Conservation (phyloP, 352 stramenopile genomes). For the Globisporangium carolinianum region DNA sequence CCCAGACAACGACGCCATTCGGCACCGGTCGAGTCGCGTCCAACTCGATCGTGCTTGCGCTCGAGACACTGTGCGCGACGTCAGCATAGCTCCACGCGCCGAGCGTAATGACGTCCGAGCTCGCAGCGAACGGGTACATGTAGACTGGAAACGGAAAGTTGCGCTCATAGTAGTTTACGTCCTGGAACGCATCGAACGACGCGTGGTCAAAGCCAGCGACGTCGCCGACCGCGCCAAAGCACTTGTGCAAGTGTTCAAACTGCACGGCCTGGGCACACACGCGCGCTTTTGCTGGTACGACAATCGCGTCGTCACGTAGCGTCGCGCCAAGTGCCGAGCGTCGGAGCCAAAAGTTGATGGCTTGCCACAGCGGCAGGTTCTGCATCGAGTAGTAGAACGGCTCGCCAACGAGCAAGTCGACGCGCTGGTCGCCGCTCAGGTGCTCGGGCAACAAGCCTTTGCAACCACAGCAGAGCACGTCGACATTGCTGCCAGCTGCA, state of each 20-base stretch:
- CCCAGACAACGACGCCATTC: constrained; percentile 42
- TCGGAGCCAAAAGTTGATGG: constrained; percentile 80
- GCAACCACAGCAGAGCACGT: constrained; percentile 61
- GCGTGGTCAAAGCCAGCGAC: constrained; percentile 70
- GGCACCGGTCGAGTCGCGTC: constrained; percentile 4
- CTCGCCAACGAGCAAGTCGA: constrained; percentile 62
- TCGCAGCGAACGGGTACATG: constrained; percentile 62
- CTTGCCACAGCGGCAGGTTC: constrained; percentile 75
- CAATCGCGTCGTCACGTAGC: constrained; percentile 26
- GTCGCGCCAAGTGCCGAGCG: constrained; percentile 41
- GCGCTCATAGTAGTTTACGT: constrained; percentile 45
- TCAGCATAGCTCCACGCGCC: constrained; percentile 37
- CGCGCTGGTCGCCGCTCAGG: constrained; percentile 35
- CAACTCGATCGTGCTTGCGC: constrained; percentile 14
- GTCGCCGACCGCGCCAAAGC: constrained; percentile 64
- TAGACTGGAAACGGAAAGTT: constrained; percentile 79
- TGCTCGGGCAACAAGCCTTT: constrained; percentile 60
- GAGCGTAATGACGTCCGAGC: constrained; percentile 36
- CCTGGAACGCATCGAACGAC: constrained; percentile 68
- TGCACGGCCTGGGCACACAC: constrained; percentile 53
- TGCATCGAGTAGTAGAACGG: constrained; percentile 87
- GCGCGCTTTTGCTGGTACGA: constrained; percentile 42
- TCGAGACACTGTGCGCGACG: constrained; percentile 29
- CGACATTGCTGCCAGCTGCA: constrained; percentile 18
- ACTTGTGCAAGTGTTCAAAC: constrained; percentile 71